Evolutionary conservation across 2,329 filamentous ascomycete species (phyloP), one percentile per base, ranked within the genome.

Genomic region (Aspergillus costaricaensis): DNA sequence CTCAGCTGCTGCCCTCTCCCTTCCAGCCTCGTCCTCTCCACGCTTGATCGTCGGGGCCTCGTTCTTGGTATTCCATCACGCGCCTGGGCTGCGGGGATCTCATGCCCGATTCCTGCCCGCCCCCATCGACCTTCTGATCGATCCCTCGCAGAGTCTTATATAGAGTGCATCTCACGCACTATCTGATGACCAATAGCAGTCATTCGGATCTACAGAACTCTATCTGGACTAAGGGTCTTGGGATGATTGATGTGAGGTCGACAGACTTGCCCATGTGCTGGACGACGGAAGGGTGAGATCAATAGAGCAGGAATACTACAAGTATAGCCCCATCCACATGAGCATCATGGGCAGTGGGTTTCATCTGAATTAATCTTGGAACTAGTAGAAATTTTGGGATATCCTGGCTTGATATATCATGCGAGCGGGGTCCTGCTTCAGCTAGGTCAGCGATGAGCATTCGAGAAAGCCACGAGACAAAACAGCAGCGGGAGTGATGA

Each of bases 41-140:
- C 21, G 7, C 10, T 15, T 9, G 47, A 49, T 27, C 47, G 19
- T 44, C 41, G 41, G 4, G 19, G 19, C 5, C 25, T 27, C 17
- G n/a, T 43, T 55, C 39, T 48, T 48, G 17, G 51, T 44, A 51
- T 53, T 3, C 32, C n/a, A 58, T 61, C 59, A 61, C 56, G 59
- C 59, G 59, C 43, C 32, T 21, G 25, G 36, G 23, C 25, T 38
- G 36, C 41, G 25, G 44, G n/a, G 15, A 43, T 44, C 30, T 30
- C 39, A 30, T 10, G 43, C 25, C 23, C 9, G 9, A 41, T 5
- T 43, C 15, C 9, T 17, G 27, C 53, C 53, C 53, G 15, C 8
- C 38, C 32, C 25, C 39, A 14, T 47, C 25, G 27, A 55, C 36
- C 53, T 17, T 30, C 25, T 55, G 53, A 47, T 55, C n/a, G 14